A percentile compares a stretch with the other conserved stretches of the same genome.
Evolutionary conservation across 768 basidiomycete species (phyloP).

Genomic region (Amanita exitialis): DNA sequence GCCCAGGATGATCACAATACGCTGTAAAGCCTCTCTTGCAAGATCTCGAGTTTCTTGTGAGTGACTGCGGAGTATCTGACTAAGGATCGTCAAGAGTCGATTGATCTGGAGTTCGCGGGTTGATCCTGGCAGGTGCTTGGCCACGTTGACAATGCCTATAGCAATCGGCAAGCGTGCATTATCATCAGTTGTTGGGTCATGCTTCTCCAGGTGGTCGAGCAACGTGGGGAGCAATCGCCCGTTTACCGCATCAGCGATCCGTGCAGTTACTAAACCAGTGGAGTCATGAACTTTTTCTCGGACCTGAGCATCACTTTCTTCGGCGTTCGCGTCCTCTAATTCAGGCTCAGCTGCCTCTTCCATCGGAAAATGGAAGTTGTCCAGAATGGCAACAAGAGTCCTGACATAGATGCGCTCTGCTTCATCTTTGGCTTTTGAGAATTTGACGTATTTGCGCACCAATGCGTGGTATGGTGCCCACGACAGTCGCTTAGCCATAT

Average conservation of each 20-base stretch:
- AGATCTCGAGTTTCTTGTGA: constrained; percentile 91
- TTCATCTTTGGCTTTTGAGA: constrained; percentile 54
- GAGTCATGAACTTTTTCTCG: constrained; percentile 13
- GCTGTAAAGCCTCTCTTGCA: constrained; percentile 71
- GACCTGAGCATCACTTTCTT: constrained; percentile 22
- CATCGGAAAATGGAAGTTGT: constrained; percentile 89
- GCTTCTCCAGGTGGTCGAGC: constrained; percentile 71
- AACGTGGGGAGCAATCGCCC: constrained; percentile 69
- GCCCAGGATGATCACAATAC: constrained; percentile 66
- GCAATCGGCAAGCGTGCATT: constrained; percentile 82
- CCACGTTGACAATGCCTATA: constrained; percentile 78
- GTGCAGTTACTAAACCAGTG: constrained; percentile 15
- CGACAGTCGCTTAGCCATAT: constrained; percentile 61
- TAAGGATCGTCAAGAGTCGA: constrained; percentile 72
- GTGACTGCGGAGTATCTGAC: constrained; percentile 86
- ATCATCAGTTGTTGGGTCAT: constrained; percentile 72
- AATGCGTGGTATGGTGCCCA: constrained; percentile 82
- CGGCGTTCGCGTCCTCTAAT: constrained; percentile 18
- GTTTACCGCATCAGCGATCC: constrained; percentile 71
- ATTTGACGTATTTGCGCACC: constrained; percentile 73
- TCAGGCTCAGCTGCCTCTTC: constrained; percentile 34
- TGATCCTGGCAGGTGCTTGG: constrained; percentile 63
- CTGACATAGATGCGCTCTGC: constrained; percentile 80
- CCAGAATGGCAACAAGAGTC: constrained; percentile 72
- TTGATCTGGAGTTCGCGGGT: constrained; percentile 59